These are phyloP conservation scores for Hortaea sp. DNA, from an alignment of 2,329 filamentous ascomycete genomes.

Conservation along the genomic window DNA sequence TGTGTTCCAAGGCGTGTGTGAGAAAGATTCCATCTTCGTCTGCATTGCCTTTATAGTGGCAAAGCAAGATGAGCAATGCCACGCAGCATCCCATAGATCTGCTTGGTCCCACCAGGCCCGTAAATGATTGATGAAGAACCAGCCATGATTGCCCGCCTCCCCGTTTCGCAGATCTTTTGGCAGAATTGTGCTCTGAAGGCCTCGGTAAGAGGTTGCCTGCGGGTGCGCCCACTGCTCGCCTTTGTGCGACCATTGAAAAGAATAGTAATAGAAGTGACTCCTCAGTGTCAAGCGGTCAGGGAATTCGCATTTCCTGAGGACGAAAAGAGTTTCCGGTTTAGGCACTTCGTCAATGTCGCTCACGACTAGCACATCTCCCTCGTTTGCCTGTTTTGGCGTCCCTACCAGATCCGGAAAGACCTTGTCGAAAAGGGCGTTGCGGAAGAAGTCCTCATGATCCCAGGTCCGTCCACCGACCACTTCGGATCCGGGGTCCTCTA, in stretches of 20 bases:
- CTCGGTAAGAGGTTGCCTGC: slow-evolving; percentile 48
- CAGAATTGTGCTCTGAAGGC: slow-evolving; percentile 37
- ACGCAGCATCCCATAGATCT: slow-evolving; percentile 42
- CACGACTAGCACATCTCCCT: slow-evolving; percentile 48
- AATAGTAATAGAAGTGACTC: slow-evolving; percentile 21
- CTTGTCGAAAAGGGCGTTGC: slow-evolving; percentile 49
- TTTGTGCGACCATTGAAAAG: slow-evolving; percentile 21
- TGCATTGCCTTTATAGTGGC: slow-evolving; percentile 45
- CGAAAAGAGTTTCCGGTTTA: slow-evolving; percentile 15
- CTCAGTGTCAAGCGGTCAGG: slow-evolving; percentile 18
- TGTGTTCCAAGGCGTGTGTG: slow-evolving; percentile 44
- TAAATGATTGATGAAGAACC: slow-evolving; percentile 5
- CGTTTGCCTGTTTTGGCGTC: slow-evolving; percentile 29
- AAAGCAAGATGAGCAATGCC: slow-evolving; percentile 56
- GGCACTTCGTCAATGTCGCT: slow-evolving; percentile 55
- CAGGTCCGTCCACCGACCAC: slow-evolving; percentile 31
- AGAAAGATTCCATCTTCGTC: slow-evolving; percentile 48
- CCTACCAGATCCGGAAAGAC: slow-evolving; percentile 42
- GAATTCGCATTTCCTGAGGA: slow-evolving; percentile 17
- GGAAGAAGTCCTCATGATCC: slow-evolving; percentile 44
- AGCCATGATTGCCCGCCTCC: slow-evolving; percentile 27
- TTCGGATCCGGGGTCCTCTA: slow-evolving; percentile 35
- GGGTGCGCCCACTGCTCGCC: slow-evolving; percentile 45
- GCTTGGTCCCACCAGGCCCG: slow-evolving; percentile 30
- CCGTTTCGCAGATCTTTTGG: slow-evolving; percentile 45